A percentile compares a stretch with the other conserved stretches of the same genome.
phyloP scores from a whole-genome alignment of 139 green algal genomes.

The Pleodorina starrii region DNA sequence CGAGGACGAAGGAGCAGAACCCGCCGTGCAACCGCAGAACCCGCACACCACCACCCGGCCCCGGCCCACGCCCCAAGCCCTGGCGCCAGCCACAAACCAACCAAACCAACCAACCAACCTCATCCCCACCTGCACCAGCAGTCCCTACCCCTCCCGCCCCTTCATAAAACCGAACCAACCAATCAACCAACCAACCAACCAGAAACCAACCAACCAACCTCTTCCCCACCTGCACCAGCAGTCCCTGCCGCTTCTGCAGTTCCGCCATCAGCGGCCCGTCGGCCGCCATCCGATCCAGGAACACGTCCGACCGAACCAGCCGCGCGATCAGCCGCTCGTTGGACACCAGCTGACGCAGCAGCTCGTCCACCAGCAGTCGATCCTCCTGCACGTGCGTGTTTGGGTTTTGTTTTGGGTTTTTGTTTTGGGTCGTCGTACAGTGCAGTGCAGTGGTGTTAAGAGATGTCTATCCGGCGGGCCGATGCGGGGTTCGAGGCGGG shows the following conservation, averaged over 20 bases:
- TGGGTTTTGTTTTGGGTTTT: background rate
- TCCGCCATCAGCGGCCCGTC: conserved; percentile 20
- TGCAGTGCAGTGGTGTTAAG: background rate
- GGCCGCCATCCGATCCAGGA: conserved; percentile 46
- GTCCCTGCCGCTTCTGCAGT: background rate
- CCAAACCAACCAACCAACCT: too few species aligned
- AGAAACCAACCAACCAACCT: too few species aligned
- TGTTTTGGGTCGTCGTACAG: too few species aligned
- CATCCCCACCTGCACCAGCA: too few species aligned
- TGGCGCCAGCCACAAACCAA: too few species aligned
- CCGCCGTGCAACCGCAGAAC: too few species aligned
- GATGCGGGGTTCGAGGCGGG: background rate
- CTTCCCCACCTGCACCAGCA: conserved; percentile 9
- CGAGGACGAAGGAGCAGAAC: too few species aligned
- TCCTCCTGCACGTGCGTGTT: background rate
- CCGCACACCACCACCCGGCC: too few species aligned
- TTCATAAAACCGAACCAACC: too few species aligned
- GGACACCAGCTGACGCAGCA: conserved; percentile 48
- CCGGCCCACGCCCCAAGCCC: too few species aligned
- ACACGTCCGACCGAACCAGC: conserved; percentile 24
- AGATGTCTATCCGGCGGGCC: background rate
- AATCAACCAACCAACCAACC: too few species aligned
- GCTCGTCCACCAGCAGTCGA: conserved; percentile 27
- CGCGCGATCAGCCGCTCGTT: conserved; percentile 43
- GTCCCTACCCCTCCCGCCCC: too few species aligned